Evolutionary conservation across 2,329 filamentous ascomycete genomes (phyloP).

Genomic region (Herpotrichia juniperi): DNA sequence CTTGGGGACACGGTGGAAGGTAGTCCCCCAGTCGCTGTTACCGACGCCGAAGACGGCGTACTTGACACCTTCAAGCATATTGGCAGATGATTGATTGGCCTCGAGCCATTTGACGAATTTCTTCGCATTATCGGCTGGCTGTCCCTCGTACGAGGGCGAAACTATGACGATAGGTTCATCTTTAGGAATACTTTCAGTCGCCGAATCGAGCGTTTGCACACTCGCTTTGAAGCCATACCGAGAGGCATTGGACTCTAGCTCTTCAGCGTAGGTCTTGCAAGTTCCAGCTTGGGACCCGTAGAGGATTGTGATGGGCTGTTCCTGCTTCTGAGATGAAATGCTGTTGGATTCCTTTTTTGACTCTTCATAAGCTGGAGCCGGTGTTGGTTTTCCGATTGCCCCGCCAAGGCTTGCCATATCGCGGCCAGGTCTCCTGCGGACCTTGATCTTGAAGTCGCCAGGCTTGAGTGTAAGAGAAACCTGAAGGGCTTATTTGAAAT

Average conservation of each 20-base stretch:
- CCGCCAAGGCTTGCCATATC: constrained; percentile 13
- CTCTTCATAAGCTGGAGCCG: constrained; percentile 1
- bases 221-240: constrained; percentile 65
- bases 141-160: constrained; percentile 75
- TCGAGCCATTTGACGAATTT: constrained; percentile 73
- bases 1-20: constrained; percentile 71
- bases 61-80: constrained; percentile 61
- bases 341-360: neutral
- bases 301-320: constrained; percentile 63
- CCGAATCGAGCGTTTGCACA: constrained; percentile 66
- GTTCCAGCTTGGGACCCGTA: constrained; percentile 79
- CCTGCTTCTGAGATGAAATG: neutral
- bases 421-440: constrained; percentile 16
- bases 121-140: constrained; percentile 74
- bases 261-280: constrained; percentile 71
- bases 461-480: constrained; percentile 68
- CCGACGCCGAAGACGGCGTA: constrained; percentile 77
- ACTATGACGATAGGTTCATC: constrained; percentile 69
- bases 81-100: constrained; percentile 50
- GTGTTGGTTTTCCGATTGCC: constrained; percentile 5
- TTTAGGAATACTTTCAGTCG: constrained; percentile 64
- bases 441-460: constrained; percentile 65
- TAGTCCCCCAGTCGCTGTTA: constrained; percentile 60
- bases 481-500: constrained; percentile 48
- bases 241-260: constrained; percentile 64